These are phyloP conservation scores for Fusarium praegraminearum DNA, from an alignment of 2,329 filamentous ascomycete genomes.

Conservation along the genomic window DNA sequence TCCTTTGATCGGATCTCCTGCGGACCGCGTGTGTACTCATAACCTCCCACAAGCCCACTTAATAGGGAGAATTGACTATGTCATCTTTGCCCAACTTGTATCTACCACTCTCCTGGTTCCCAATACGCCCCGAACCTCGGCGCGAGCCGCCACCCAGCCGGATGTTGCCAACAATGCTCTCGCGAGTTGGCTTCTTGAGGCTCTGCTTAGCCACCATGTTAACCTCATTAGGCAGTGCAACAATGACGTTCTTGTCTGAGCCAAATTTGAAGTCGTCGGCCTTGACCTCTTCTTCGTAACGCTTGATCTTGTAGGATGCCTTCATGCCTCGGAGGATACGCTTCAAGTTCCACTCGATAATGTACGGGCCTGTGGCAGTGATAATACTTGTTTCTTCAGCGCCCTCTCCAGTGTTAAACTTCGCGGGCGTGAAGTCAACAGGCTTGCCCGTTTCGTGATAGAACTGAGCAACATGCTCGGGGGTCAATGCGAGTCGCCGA, in stretches of 20 bases:
- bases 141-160: slow-evolving; percentile 61
- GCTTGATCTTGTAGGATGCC: slow-evolving; percentile 95
- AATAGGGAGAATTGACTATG: slow-evolving; percentile 80
- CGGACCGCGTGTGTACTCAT: background rate
- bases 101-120: slow-evolving; percentile 66
- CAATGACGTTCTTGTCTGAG: slow-evolving; percentile 97
- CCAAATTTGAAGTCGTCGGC: slow-evolving; percentile 99
- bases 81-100: slow-evolving; percentile 85
- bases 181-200: slow-evolving; percentile 87
- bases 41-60: slow-evolving; percentile 24
- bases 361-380: slow-evolving; percentile 95
- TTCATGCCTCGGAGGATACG: slow-evolving; percentile 85
- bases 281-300: slow-evolving; percentile 94
- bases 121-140: slow-evolving; percentile 64
- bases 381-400: slow-evolving; percentile 92
- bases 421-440: slow-evolving; percentile 88
- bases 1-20: slow-evolving; percentile 36
- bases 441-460: slow-evolving; percentile 93
- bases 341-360: slow-evolving; percentile 95
- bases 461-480: slow-evolving; percentile 95
- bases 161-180: slow-evolving; percentile 83
- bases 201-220: slow-evolving; percentile 94
- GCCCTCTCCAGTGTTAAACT: slow-evolving; percentile 91
- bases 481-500: slow-evolving; percentile 86
- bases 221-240: slow-evolving; percentile 95